Evolutionary conservation across 164 flowering plant species (phyloP).

Genomic region (Chimonanthus praecox): DNA sequence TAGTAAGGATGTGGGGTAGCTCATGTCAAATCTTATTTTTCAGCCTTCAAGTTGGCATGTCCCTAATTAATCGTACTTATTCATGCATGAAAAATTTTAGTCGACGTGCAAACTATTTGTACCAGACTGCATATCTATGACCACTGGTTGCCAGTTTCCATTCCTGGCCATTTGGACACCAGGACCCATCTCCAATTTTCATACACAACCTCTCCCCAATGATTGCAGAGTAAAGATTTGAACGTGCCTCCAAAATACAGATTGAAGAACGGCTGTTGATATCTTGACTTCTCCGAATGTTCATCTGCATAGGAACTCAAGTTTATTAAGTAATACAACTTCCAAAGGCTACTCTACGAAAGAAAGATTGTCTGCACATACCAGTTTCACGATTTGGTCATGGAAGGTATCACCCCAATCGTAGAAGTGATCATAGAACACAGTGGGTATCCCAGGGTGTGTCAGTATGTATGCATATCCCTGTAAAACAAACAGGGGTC

Average conservation of each 20-base stretch:
- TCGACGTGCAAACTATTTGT: constrained; percentile 27
- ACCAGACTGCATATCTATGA: constrained; percentile 81
- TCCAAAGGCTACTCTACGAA: not conserved
- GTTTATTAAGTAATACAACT: not conserved
- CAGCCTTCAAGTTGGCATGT: not conserved
- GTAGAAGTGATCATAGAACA: constrained; percentile 87
- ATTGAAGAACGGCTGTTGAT: constrained; percentile 72
- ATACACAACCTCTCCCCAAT: constrained; percentile 69
- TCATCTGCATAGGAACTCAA: constrained; percentile 42
- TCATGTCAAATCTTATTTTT: not conserved
- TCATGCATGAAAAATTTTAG: not conserved
- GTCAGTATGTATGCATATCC: constrained; percentile 92
- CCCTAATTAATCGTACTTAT: not conserved
- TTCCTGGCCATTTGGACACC: constrained; percentile 83
- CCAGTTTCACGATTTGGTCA: constrained; percentile 87
- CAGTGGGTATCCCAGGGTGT: constrained; percentile 85
- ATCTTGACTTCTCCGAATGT: constrained; percentile 48
- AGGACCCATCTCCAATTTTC: constrained; percentile 88
- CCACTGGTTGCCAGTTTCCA: constrained; percentile 81
- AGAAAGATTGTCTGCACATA: constrained; percentile 21
- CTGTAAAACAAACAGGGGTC: constrained; percentile 28
- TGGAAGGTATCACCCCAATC: constrained; percentile 72
- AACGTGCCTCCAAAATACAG: constrained; percentile 63
- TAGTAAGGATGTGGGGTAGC: not conserved
- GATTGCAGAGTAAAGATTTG: constrained; percentile 71